phyloP scores from a whole-genome alignment of 139 green algal genomes.

The Diplosphaera chodatii region DNA sequence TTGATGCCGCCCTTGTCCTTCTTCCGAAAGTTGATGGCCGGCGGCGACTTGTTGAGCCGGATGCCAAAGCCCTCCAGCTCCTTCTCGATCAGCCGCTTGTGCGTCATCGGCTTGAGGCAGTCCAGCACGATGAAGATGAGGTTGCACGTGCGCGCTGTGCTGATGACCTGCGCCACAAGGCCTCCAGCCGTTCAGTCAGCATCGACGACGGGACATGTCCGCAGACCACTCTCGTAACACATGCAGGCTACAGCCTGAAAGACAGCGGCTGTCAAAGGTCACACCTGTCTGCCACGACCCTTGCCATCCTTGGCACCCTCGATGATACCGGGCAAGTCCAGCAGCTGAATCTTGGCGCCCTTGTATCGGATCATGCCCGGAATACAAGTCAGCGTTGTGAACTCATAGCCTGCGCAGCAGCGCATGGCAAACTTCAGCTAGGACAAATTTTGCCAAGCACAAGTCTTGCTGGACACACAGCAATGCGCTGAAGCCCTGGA shows the following conservation, averaged over 20 bases:
- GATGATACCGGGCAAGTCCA: conserved; percentile 98
- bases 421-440: too few relatives aligned
- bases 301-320: conserved; percentile 97
- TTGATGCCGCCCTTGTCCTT: conserved; percentile 94
- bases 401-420: conserved; percentile 96
- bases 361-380: conserved; percentile 89
- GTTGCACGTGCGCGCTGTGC: conserved; percentile 93
- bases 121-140: conserved; percentile 98
- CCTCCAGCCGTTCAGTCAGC: too few relatives aligned
- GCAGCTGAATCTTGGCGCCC: conserved; percentile 85
- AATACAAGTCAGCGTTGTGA: conserved; percentile 96
- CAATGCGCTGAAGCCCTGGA: too few relatives aligned
- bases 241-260: too few relatives aligned
- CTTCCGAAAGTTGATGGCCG: conserved; percentile 84
- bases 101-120: conserved; percentile 95
- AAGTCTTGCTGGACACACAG: too few relatives aligned
- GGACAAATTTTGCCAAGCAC: too few relatives aligned
- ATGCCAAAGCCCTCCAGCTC: conserved; percentile 91
- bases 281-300: conserved; percentile 73
- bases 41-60: conserved; percentile 95
- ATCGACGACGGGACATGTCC: too few relatives aligned
- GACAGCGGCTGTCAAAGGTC: too few relatives aligned
- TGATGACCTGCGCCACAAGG: conserved; percentile 94
- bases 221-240: too few relatives aligned
- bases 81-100: conserved; percentile 92